Conservation (phyloP, 2,329 filamentous ascomycete genomes). For the Plenodomus lindquistii region DNA sequence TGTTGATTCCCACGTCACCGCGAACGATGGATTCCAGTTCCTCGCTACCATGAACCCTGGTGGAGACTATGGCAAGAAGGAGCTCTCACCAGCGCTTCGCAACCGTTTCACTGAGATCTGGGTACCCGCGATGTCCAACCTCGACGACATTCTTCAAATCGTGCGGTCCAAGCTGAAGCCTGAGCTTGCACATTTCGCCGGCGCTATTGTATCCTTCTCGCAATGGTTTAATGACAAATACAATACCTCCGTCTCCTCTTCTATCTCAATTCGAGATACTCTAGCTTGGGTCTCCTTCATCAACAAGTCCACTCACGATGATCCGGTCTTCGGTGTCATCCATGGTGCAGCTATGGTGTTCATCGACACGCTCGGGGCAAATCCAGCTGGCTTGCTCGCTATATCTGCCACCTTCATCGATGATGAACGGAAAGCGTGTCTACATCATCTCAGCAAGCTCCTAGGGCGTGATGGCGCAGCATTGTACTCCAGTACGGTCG, state of each 20-base stretch:
- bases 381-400: slow-evolving; percentile 84
- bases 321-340: slow-evolving; percentile 60
- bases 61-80: slow-evolving; percentile 96
- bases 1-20: slow-evolving; percentile 77
- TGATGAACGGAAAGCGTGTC: slow-evolving; percentile 71
- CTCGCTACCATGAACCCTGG: slow-evolving; percentile 99
- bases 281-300: slow-evolving; percentile 93
- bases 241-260: slow-evolving; percentile 73
- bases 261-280: slow-evolving; percentile 89
- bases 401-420: slow-evolving; percentile 71
- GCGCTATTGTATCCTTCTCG: slow-evolving; percentile 80
- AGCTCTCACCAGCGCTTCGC: slow-evolving; percentile 89
- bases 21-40: slow-evolving; percentile 83
- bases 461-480: slow-evolving; percentile 64
- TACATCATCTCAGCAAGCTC: slow-evolving; percentile 71
- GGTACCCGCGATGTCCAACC: slow-evolving; percentile 86
- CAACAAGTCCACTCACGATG: slow-evolving; percentile 63
- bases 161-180: slow-evolving; percentile 72
- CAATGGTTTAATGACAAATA: slow-evolving; percentile 87
- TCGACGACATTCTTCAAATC: slow-evolving; percentile 86
- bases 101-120: slow-evolving; percentile 99
- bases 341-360: slow-evolving; percentile 96
- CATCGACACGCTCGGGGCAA: slow-evolving; percentile 91
- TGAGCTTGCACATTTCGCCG: slow-evolving; percentile 61
- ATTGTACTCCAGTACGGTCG: slow-evolving; percentile 67